Conservation (phyloP, 2,329 filamentous ascomycete genomes). For the Microascus cirrosus region DNA sequence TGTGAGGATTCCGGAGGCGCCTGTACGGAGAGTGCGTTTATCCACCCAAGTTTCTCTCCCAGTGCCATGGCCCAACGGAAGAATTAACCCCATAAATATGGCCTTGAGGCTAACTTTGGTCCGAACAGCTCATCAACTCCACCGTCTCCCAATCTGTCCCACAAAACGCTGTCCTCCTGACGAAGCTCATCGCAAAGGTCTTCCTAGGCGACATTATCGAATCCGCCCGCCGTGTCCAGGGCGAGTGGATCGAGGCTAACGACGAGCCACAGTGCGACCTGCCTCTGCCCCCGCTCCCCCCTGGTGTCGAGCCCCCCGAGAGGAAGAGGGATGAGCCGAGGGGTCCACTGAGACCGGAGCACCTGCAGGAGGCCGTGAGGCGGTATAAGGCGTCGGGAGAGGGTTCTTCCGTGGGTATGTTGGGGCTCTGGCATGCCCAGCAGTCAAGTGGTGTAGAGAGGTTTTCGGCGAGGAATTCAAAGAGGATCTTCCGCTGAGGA, state of each 20-base stretch:
- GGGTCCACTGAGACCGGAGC: constrained; percentile 59
- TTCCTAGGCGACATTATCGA: constrained; percentile 70
- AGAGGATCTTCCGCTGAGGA: constrained; percentile 40
- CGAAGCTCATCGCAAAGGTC: constrained; percentile 65
- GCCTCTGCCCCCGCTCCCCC: constrained; percentile 26
- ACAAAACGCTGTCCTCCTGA: constrained; percentile 61
- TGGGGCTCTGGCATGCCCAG: constrained; percentile 51
- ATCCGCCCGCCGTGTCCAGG: constrained; percentile 56
- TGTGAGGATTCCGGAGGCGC: constrained; percentile 55
- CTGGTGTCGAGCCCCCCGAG: not conserved
- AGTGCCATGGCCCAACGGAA: not conserved
- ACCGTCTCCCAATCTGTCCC: constrained; percentile 72
- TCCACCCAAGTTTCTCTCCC: not conserved
- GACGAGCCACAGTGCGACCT: constrained; percentile 47
- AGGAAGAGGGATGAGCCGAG: constrained; percentile 19
- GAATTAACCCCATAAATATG: not conserved
- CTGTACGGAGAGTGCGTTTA: constrained; percentile 51
- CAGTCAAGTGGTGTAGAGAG: constrained; percentile 48
- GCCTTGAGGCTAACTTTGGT: not conserved
- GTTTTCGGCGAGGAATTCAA: constrained; percentile 42
- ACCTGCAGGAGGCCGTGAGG: constrained; percentile 61
- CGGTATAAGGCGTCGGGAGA: constrained; percentile 54
- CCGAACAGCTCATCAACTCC: constrained; percentile 59
- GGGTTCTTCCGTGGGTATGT: constrained; percentile 49
- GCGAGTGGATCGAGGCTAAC: constrained; percentile 53